Evolutionary conservation across 352 stramenopile species (phyloP).

Genomic region (Elongisporangium senticosum): DNA sequence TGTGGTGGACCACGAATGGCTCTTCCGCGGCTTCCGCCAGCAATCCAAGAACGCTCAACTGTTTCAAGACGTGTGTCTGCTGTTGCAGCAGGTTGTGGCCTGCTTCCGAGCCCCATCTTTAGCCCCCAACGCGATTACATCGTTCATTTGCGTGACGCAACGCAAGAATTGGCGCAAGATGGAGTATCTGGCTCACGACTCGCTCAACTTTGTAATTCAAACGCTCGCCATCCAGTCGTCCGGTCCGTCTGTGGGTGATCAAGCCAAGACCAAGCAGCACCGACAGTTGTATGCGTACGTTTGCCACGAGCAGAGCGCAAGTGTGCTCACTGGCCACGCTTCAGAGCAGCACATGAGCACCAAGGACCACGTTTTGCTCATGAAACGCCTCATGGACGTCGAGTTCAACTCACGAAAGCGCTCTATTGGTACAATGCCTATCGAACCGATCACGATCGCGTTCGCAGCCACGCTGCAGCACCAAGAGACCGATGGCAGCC

Average conservation of each 20-base stretch:
- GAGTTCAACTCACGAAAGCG: not conserved
- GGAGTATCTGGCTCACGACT: constrained; percentile 39
- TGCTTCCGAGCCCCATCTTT: constrained; percentile 2
- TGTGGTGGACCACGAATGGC: constrained; percentile 39
- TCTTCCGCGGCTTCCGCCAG: constrained; percentile 42
- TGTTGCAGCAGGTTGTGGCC: constrained; percentile 27
- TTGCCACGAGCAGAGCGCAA: constrained; percentile 20
- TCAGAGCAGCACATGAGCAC: constrained; percentile 2
- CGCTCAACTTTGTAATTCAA: constrained; percentile 25
- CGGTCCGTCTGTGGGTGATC: not conserved
- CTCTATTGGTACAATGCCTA: not conserved
- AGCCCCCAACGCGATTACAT: constrained; percentile 1
- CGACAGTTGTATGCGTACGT: constrained; percentile 34
- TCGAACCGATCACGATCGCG: constrained; percentile 10
- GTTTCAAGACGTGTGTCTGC: constrained; percentile 30
- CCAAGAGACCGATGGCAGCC: constrained; percentile 12
- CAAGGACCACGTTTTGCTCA: constrained; percentile 8
- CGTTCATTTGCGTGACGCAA: constrained; percentile 39
- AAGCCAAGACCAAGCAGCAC: constrained; percentile 7
- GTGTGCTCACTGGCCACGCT: not conserved
- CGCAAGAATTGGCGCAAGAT: constrained; percentile 65
- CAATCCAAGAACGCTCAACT: constrained; percentile 37
- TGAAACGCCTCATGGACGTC: constrained; percentile 8
- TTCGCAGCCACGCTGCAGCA: constrained; percentile 8
- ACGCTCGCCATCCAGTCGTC: constrained; percentile 14